Conservation (phyloP, 306 rosid genomes). For the Corylus avellana region DNA sequence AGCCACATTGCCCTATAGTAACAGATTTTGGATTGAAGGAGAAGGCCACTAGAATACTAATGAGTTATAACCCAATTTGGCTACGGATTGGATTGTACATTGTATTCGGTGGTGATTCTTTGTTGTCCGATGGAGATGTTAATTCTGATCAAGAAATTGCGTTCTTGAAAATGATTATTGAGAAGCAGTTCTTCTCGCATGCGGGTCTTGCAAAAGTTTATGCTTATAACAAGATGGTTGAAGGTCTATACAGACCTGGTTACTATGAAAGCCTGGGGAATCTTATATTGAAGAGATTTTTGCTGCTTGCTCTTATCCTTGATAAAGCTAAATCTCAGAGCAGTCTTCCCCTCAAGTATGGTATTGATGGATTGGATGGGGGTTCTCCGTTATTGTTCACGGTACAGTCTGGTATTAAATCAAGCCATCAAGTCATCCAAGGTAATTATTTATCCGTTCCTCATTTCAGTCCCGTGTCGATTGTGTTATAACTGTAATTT, state of each 20-base stretch:
- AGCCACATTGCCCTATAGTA: slow-evolving; percentile 84
- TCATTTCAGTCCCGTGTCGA: slow-evolving; percentile 18
- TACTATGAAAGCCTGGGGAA: slow-evolving; percentile 88
- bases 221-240: slow-evolving; percentile 90
- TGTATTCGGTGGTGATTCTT: slow-evolving; percentile 78
- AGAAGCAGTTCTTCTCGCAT: slow-evolving; percentile 69
- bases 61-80: slow-evolving; percentile 84
- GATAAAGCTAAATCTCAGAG: slow-evolving; percentile 87
- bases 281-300: slow-evolving; percentile 69
- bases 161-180: slow-evolving; percentile 77
- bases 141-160: slow-evolving; percentile 58
- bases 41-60: slow-evolving; percentile 55
- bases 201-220: slow-evolving; percentile 63
- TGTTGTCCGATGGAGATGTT: slow-evolving; percentile 56
- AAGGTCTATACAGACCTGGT: slow-evolving; percentile 87
- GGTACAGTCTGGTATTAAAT: slow-evolving; percentile 59
- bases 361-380: slow-evolving; percentile 92
- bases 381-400: slow-evolving; percentile 88
- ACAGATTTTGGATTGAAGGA: slow-evolving; percentile 80
- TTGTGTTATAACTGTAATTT: slow-evolving; percentile 16
- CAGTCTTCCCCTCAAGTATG: slow-evolving; percentile 77
- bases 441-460: slow-evolving; percentile 45
- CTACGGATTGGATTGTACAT: slow-evolving; percentile 75
- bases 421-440: slow-evolving; percentile 71
- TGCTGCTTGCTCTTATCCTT: slow-evolving; percentile 73